Evolutionary conservation across 805 yeast species (phyloP).

Genomic region (Candida nanaspora): DNA sequence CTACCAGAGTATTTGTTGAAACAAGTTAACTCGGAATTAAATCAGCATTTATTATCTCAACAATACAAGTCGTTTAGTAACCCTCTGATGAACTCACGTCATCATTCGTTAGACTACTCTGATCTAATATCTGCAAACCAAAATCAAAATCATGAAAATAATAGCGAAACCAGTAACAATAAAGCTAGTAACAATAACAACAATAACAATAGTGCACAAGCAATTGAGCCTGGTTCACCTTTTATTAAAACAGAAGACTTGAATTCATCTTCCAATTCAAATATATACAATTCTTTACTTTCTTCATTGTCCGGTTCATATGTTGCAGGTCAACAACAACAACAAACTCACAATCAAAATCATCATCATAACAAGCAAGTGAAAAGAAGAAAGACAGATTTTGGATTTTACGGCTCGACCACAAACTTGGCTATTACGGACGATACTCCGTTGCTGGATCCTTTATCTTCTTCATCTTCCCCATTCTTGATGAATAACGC

Average conservation of each 20-base stretch:
- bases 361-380: neutral
- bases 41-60: neutral
- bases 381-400: neutral
- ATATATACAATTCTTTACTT: neutral
- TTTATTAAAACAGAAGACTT: too few relatives aligned
- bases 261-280: neutral
- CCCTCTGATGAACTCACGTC: conserved; percentile 2
- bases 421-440: too few relatives aligned
- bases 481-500: neutral
- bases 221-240: too few relatives aligned
- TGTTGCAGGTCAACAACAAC: neutral
- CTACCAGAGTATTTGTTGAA: neutral
- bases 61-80: neutral
- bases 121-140: too few relatives aligned
- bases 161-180: neutral
- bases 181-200: conserved; percentile 6
- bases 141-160: neutral
- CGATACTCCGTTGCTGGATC: neutral
- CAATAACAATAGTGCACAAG: neutral
- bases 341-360: too few relatives aligned
- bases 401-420: neutral
- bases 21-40: neutral
- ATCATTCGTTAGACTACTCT: conserved; percentile 12
- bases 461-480: neutral
- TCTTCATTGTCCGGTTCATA: neutral